Conservation (phyloP, 352 stramenopile genomes). For the Phytophthora pisi region DNA sequence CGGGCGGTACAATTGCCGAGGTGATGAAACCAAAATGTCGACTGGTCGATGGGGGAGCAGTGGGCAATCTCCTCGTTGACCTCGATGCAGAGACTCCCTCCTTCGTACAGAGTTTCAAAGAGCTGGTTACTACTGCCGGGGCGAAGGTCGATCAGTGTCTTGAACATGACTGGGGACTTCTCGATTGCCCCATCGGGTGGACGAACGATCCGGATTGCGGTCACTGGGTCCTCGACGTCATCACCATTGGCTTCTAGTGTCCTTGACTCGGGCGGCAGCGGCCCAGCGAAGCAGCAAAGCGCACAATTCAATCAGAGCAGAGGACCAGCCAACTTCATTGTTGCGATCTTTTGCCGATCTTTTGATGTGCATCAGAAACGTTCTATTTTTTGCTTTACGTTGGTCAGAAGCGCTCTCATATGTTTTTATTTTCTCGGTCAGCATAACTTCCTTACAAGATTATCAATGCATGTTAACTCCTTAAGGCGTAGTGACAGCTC, state of each 20-base stretch:
- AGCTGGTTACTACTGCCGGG: background rate
- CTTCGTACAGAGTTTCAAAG: constrained; percentile 2
- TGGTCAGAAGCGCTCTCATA: no score
- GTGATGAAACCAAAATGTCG: constrained; percentile 1
- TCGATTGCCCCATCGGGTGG: constrained; percentile 10
- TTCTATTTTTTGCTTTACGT: no score
- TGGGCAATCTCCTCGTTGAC: background rate
- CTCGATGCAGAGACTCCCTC: constrained; percentile 8
- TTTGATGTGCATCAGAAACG: no score
- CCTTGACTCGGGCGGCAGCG: background rate
- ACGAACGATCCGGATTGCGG: constrained; percentile 7
- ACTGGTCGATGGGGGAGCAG: background rate
- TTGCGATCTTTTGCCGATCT: constrained; percentile 1
- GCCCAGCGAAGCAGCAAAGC: background rate
- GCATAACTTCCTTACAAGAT: no score
- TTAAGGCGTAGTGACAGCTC: no score
- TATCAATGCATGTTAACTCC: background rate
- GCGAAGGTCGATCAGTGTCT: background rate
- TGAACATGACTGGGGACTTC: constrained; percentile 6
- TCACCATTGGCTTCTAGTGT: background rate
- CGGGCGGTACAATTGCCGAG: background rate
- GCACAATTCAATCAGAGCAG: background rate
- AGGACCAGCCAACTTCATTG: background rate
- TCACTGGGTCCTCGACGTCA: background rate
- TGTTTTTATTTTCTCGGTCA: no score